These are phyloP conservation scores for Rhizoclosmatium sp. DNA, from an alignment of 192 early-diverging fungal genomes.

Conservation along the genomic window DNA sequence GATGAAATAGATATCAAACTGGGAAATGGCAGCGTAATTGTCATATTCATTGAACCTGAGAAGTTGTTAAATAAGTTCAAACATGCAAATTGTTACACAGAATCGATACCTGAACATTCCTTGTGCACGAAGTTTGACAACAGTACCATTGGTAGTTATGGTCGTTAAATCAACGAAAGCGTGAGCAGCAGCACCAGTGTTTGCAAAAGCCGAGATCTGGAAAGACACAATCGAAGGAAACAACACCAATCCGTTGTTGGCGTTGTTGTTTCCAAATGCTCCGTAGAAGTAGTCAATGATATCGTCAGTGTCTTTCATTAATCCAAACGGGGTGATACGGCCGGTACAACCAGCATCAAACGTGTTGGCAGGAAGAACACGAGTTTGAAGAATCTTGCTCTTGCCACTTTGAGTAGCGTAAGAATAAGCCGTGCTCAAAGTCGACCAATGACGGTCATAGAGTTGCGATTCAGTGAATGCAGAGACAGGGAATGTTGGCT, in stretches of 20 bases:
- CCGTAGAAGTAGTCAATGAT: conserved; percentile 37
- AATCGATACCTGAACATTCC: neutral
- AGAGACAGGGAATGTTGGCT: neutral
- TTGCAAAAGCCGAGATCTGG: conserved; percentile 37
- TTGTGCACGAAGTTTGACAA: neutral
- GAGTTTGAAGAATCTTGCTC: neutral
- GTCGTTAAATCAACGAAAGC: conserved; percentile 33
- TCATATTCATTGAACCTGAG: neutral
- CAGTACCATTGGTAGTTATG: neutral
- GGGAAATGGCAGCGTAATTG: conserved; percentile 13
- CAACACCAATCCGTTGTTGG: conserved; percentile 11
- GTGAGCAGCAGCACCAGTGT: conserved; percentile 34
- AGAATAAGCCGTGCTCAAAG: neutral
- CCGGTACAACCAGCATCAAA: conserved; percentile 23
- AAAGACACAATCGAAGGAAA: conserved; percentile 29
- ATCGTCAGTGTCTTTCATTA: conserved; percentile 35
- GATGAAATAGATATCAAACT: conserved; percentile 40
- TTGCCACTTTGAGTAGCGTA: neutral
- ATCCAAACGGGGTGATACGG: conserved; percentile 29
- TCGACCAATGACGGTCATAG: neutral
- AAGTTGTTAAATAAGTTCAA: no score
- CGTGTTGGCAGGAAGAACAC: conserved; percentile 23
- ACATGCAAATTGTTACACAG: neutral
- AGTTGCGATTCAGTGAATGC: neutral
- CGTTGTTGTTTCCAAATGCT: conserved; percentile 21